These are phyloP conservation scores for Coniochaeta ligniaria DNA, from an alignment of 2,329 filamentous ascomycete genomes.

Conservation along the genomic window DNA sequence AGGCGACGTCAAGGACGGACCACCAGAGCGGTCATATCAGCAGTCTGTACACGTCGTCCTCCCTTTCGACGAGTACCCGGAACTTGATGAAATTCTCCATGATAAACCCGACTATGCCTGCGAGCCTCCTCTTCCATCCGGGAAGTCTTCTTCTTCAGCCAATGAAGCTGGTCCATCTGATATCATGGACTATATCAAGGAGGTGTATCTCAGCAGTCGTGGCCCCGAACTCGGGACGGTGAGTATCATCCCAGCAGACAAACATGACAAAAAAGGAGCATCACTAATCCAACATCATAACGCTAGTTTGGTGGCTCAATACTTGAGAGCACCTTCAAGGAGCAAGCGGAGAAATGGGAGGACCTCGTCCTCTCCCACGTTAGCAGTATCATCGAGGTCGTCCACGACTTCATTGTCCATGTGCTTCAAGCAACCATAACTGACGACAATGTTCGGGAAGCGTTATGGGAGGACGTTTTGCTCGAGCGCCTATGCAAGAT, in stretches of 20 bases:
- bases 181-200: conserved; percentile 37
- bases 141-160: no score
- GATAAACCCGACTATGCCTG: conserved; percentile 16
- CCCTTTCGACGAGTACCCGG: conserved; percentile 5
- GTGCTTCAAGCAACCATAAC: conserved; percentile 28
- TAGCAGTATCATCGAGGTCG: conserved; percentile 38
- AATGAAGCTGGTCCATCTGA: no score
- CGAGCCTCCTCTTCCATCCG: no score
- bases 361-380: conserved; percentile 39
- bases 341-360: conserved; percentile 48
- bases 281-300: neutral
- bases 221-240: conserved; percentile 48
- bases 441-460: conserved; percentile 31
- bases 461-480: conserved; percentile 37
- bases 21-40: no score
- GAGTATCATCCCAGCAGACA: conserved; percentile 22
- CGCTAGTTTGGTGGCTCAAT: conserved; percentile 29
- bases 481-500: conserved; percentile 32
- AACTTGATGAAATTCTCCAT: conserved; percentile 17
- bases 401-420: conserved; percentile 43
- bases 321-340: conserved; percentile 38
- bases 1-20: neutral
- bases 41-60: no score
- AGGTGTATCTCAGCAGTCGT: conserved; percentile 33
- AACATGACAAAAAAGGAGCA: neutral